Evolutionary conservation across 768 basidiomycete species (phyloP).

Genomic region (Rhizopogon rudus): DNA sequence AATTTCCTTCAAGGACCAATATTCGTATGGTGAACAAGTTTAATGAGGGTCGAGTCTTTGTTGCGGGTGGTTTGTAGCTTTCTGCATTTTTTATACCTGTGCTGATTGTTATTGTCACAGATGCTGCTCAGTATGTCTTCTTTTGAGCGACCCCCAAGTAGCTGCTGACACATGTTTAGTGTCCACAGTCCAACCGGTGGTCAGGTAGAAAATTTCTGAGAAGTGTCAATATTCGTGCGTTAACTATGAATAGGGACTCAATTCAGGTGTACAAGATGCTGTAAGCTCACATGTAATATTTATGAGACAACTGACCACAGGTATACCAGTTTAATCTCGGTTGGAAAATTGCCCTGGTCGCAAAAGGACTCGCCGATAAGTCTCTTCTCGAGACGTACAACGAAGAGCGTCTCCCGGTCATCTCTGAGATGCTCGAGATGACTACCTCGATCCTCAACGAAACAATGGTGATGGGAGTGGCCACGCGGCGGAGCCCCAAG

Average conservation of each 20-base stretch:
- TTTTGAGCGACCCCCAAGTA: too few species aligned
- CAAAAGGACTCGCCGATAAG: conserved; percentile 13
- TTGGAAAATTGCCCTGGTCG: conserved; percentile 22
- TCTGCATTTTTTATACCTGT: too few species aligned
- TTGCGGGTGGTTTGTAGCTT: conserved; percentile 33
- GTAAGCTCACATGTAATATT: conserved; percentile 13
- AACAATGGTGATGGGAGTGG: conserved; percentile 26
- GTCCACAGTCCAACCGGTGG: too few species aligned
- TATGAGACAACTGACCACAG: neutral
- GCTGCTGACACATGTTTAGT: too few species aligned
- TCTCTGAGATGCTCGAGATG: neutral
- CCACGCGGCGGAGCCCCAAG: conserved; percentile 30
- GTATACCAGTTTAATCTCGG: conserved; percentile 15
- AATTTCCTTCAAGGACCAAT: conserved; percentile 25
- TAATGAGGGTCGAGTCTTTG: conserved; percentile 26
- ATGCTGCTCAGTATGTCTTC: conserved; percentile 31
- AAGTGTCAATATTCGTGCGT: too few species aligned
- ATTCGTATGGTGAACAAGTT: conserved; percentile 39
- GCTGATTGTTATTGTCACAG: conserved; percentile 15
- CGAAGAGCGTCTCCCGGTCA: conserved; percentile 22
- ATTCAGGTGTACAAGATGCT: conserved; percentile 27
- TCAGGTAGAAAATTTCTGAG: too few species aligned
- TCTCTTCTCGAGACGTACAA: conserved; percentile 20
- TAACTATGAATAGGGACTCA: conserved; percentile 21
- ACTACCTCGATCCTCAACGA: conserved; percentile 15